phyloP scores from a whole-genome alignment of 106 monocot genomes.

The Chionographis japonica region DNA sequence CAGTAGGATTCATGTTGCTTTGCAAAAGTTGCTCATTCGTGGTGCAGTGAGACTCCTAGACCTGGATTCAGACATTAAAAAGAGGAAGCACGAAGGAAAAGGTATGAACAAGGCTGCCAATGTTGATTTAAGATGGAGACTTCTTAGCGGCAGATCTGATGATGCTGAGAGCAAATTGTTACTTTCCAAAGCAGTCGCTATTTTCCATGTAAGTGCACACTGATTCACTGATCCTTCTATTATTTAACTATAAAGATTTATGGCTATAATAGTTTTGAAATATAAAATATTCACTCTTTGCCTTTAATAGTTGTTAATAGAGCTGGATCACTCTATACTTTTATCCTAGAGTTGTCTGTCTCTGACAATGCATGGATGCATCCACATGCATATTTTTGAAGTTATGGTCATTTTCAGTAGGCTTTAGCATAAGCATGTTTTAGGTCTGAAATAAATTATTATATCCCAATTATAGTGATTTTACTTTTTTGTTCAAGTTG shows the following conservation, averaged over 20 bases:
- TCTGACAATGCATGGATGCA: too few species aligned
- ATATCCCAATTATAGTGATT: too few species aligned
- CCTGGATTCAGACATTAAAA: slow-evolving; percentile 19
- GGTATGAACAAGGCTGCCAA: slow-evolving; percentile 2
- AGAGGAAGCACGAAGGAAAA: slow-evolving; percentile 17
- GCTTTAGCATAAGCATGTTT: too few species aligned
- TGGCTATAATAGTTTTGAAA: too few species aligned
- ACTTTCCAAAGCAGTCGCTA: slow-evolving; percentile 15
- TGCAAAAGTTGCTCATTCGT: slow-evolving; percentile 14
- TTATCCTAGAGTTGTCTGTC: too few species aligned
- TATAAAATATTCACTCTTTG: not conserved
- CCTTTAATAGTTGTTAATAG: not conserved
- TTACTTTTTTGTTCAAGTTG: too few species aligned
- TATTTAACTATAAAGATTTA: not conserved
- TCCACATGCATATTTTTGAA: too few species aligned
- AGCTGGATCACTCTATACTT: not conserved
- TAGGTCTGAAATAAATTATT: too few species aligned
- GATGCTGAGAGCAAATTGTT: slow-evolving; percentile 14
- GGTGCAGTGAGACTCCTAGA: slow-evolving; percentile 13
- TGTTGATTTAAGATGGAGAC: slow-evolving; percentile 27
- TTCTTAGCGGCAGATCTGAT: slow-evolving; percentile 29
- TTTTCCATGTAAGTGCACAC: slow-evolving; percentile 27
- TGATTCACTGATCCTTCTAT: not conserved
- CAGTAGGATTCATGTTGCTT: slow-evolving; percentile 19
- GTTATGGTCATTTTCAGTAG: too few species aligned